Conservation (phyloP, 164 flowering plant species). For the Euptelea pleiosperma region DNA sequence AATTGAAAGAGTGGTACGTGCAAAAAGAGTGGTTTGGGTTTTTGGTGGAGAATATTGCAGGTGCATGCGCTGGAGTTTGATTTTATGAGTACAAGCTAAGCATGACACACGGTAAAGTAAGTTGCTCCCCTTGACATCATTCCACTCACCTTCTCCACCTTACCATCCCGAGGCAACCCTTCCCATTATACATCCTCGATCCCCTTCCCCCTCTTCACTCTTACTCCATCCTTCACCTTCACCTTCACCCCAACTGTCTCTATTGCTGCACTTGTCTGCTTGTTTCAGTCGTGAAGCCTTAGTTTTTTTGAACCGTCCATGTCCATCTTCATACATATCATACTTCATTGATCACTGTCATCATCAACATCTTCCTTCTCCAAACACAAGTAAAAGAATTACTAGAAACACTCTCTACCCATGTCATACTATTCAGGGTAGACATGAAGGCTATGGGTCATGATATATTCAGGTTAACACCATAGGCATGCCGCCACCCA, state of each 20-base stretch:
- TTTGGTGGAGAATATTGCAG: slow-evolving; percentile 42
- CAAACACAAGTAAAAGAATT: neutral
- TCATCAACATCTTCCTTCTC: neutral
- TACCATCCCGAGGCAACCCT: slow-evolving; percentile 61
- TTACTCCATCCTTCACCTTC: slow-evolving; percentile 16
- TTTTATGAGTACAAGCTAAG: slow-evolving; percentile 70
- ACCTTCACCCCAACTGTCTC: neutral
- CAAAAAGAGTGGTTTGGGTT: slow-evolving; percentile 34
- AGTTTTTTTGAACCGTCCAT: neutral
- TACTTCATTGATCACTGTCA: too few relatives aligned
- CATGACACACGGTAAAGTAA: slow-evolving; percentile 66
- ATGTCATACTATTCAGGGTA: too few relatives aligned
- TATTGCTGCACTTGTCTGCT: neutral
- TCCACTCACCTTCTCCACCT: slow-evolving; percentile 69
- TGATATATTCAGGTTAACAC: too few relatives aligned
- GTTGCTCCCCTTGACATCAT: slow-evolving; percentile 64
- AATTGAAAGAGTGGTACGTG: slow-evolving; percentile 21
- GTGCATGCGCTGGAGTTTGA: slow-evolving; percentile 43
- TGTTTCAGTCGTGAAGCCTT: neutral
- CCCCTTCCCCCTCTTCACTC: neutral
- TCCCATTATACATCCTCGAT: slow-evolving; percentile 28
- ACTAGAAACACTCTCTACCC: too few relatives aligned
- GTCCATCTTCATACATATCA: too few relatives aligned
- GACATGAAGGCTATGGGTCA: too few relatives aligned
- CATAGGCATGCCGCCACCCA: too few relatives aligned